Evolutionary conservation across 2,329 filamentous ascomycete genomes (phyloP), one percentile per base, ranked within the genome.

Genomic region (Fusarium graminum): DNA sequence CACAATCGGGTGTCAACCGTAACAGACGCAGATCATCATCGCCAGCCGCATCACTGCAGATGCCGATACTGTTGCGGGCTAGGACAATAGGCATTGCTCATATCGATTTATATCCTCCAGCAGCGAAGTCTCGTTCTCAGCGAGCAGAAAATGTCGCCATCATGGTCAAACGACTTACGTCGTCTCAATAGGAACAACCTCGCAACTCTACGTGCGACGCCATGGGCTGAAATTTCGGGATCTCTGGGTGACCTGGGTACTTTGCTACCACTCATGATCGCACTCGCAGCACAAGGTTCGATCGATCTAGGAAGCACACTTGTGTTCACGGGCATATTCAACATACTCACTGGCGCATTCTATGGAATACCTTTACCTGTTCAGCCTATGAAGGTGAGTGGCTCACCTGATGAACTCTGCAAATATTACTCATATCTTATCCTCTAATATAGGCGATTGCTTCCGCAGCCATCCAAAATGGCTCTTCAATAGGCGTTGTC

Each of bases 321-420:
- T 1, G 87, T 98, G 7, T 95, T 97, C 75, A 94, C 93, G 0
- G 95, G 95, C 2, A 74, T 94, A 11, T 94, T 91, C 77, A 98
- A 98, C 73, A 87, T 97, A 54, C 73, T 91, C 13, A 97, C 94
- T 0, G 95, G 94, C 17, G 74, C 89, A 3, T 79, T 90, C 30
- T 98, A 97, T 73, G 94, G 94, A 8, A 90, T 98, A 39, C 94
- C 94, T 3, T 80, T 97, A 5, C 94, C 94, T 0, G 93, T 97
- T 0, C 94, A 97, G 80, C 94, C 94, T n/a, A 90, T 90, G 87
- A 90, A 90, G 80, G 85, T 86, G 39, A 47, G 65, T 65, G 17
- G 11, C 10, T 36, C 16, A 9, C n/a, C 4, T n/a, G 34, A 17
- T n/a, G 34, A 10, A 9, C 7, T n/a, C 34, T 9, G 10, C 16